Base-by-base conservation (phyloP, 2,329 filamentous ascomycete genomes). In the Diaporthe sp. region DNA sequence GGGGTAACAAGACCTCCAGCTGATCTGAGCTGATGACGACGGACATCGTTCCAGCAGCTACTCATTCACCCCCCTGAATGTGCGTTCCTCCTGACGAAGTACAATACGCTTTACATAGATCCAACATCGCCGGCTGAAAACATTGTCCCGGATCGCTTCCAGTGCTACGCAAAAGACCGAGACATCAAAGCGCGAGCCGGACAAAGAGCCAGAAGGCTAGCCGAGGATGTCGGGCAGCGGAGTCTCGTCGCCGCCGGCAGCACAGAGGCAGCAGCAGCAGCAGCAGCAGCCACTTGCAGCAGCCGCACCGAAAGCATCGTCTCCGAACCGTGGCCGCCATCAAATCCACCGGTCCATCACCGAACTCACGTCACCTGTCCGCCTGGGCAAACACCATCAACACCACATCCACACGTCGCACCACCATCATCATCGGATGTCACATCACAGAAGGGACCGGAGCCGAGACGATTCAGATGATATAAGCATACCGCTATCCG, bases 341-440 rank as follows among this genome's bases (percentile, higher is more conserved):
- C 88, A 90, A 78, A 84, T 91, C 76, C 88, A 86, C 76, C 87
- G 89, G 46, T 92, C 91, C 62, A 86, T 91, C 75, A 88, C 87
- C 60, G 90, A 91, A 78, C 79, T 90, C 71, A 85, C 88, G 34
- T 86, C 87, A 49, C 88, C 89, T 31, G 83, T 85, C 76, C 85
- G 83, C 75, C 82, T 85, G 77, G 81, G 82, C 68, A 80, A 82
- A 15, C 81, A 84, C 72, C 85, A 86, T 73, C 83, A 84, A 74
- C 82, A 84, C 60, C 82, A 82, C 75, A 82, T 84, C 70, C 81
- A 83, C 62, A 79, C 81, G 65, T 78, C 79, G 46, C 81, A 81
- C 65, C 82, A 82, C 12, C 83, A 65, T 46, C 46, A 71, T 60
- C 57, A 42, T 17, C 75, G 83, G 74, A 83, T 84, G 72, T 81